Evolutionary conservation across 164 flowering plant genomes (phyloP).

Genomic region (Amborella trichopoda): DNA sequence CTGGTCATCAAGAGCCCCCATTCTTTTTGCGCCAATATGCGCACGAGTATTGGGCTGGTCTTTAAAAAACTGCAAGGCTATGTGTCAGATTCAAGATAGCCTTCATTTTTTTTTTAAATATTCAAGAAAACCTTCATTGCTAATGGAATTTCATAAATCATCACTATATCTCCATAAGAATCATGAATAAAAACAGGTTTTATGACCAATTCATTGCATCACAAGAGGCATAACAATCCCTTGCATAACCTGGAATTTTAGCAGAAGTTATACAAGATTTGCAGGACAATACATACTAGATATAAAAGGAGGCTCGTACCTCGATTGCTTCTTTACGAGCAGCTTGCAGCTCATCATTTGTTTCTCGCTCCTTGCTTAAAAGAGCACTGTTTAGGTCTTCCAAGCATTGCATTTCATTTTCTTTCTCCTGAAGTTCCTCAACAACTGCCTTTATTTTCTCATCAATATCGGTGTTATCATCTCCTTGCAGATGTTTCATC

Average conservation of each 20-base stretch:
- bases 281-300: background rate
- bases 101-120: background rate
- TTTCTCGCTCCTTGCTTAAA: slow-evolving; percentile 36
- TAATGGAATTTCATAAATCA: background rate
- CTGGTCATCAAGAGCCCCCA: slow-evolving; percentile 69
- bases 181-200: background rate
- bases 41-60: slow-evolving; percentile 24
- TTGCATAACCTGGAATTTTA: background rate
- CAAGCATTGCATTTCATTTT: slow-evolving; percentile 30
- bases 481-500: slow-evolving; percentile 49
- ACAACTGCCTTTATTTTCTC: slow-evolving; percentile 24
- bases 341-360: slow-evolving; percentile 14
- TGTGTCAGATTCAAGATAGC: background rate
- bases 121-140: background rate
- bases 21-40: slow-evolving; percentile 57
- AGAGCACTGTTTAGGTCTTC: slow-evolving; percentile 37
- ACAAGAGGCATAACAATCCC: background rate
- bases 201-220: background rate
- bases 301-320: slow-evolving; percentile 16
- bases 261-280: background rate
- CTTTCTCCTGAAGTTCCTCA: slow-evolving; percentile 39
- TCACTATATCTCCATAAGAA: background rate
- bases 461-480: slow-evolving; percentile 30
- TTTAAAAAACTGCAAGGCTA: slow-evolving; percentile 34
- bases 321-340: slow-evolving; percentile 51